phyloP scores from a whole-genome alignment of 129 eudicot species.

The Deinandra increscens region DNA sequence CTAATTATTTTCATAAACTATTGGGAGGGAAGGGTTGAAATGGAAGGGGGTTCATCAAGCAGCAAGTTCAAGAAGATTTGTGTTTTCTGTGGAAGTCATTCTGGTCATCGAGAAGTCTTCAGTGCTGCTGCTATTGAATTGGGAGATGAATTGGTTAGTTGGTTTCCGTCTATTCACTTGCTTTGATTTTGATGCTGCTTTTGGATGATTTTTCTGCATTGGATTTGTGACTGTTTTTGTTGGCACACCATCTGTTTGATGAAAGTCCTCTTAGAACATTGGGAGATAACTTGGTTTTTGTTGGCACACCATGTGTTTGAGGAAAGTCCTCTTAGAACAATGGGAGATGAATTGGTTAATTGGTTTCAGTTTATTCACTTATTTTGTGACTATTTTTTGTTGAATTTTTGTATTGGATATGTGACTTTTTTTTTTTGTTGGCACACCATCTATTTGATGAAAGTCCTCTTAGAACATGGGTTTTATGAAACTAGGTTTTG shows the following conservation, averaged over 20 bases:
- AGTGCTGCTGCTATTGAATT: conserved; percentile 85
- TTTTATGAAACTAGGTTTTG: not conserved
- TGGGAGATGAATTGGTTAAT: conserved; percentile 87
- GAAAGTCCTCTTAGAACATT: conserved; percentile 13
- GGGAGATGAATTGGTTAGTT: conserved; percentile 83
- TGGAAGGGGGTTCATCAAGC: conserved; percentile 45
- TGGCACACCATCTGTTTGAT: conserved; percentile 23
- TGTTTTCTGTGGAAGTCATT: conserved; percentile 91
- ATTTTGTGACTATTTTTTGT: not conserved
- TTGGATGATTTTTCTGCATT: not conserved
- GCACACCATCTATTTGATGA: conserved; percentile 24
- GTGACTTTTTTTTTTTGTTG: conserved; percentile 12
- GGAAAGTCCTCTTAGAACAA: no score
- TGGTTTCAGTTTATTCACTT: conserved; percentile 16
- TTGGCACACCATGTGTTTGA: no score
- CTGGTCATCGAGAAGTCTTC: conserved; percentile 81
- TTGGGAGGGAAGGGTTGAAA: conserved; percentile 26
- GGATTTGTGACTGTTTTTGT: not conserved
- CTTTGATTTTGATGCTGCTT: not conserved
- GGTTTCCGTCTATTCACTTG: conserved; percentile 14
- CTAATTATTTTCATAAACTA: conserved; percentile 19
- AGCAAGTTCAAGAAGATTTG: conserved; percentile 74
- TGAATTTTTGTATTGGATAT: not conserved
- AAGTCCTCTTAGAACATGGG: conserved; percentile 14
- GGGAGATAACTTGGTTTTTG: no score